These are phyloP conservation scores for Blechomonas ayalai DNA, from an alignment of 208 protist species.

Conservation along the genomic window DNA sequence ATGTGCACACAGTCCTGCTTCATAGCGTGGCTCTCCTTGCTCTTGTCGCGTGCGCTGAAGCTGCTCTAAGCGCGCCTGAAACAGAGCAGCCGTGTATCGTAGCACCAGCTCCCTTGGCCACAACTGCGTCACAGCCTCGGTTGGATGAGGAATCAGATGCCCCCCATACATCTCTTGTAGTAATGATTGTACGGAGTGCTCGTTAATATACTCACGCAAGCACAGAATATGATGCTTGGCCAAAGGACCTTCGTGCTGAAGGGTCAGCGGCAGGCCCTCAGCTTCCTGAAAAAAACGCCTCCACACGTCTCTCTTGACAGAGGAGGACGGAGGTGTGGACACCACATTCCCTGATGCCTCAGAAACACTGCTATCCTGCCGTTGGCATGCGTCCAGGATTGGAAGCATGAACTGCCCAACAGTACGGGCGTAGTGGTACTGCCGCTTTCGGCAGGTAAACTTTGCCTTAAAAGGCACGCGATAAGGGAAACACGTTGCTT, in stretches of 20 bases:
- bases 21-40: slow-evolving; percentile 4
- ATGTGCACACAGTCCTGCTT: slow-evolving; percentile 19
- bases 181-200: background rate
- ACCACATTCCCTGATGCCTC: no score
- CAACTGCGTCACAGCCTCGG: slow-evolving; percentile 15
- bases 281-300: slow-evolving; percentile 1
- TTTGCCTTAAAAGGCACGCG: no score
- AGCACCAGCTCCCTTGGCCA: slow-evolving; percentile 12
- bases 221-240: background rate
- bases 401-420: slow-evolving; percentile 9
- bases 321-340: background rate
- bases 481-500: no score
- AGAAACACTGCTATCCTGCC: no score
- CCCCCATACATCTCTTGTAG: background rate
- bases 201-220: slow-evolving; percentile 5
- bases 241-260: slow-evolving; percentile 29
- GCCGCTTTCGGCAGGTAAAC: slow-evolving; percentile 11
- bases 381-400: no score
- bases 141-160: slow-evolving; percentile 1
- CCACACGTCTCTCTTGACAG: background rate
- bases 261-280: slow-evolving; percentile 11
- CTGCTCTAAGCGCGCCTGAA: background rate
- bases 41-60: background rate
- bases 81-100: slow-evolving; percentile 10
- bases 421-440: slow-evolving; percentile 16